Evolutionary conservation across 495 filamentous ascomycete species (phyloP), one percentile per base, ranked within the genome.

Genomic region (Cenococcum geophilum): DNA sequence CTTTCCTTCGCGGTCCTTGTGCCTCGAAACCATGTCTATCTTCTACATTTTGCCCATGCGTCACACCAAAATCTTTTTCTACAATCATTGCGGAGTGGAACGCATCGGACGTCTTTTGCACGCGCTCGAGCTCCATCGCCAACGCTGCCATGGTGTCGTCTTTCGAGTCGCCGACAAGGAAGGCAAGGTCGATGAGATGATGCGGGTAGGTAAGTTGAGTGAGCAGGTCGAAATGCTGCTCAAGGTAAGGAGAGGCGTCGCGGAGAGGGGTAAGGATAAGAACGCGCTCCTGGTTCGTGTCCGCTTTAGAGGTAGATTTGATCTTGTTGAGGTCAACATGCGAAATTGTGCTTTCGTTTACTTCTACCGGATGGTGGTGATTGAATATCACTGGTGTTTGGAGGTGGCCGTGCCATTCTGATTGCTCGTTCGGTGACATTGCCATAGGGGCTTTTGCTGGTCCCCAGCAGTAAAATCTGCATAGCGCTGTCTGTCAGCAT

Each of bases 381-480:
- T 98, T 98, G 81, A 93, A 96, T 64, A 96, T 82, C 60, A 97
- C 89, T 40, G 93, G 93, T 9, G 93, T 97, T 62, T 90, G 84
- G 55, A 91, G 76, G 71, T 96, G 91, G 57, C 84, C 82, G 63
- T 88, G 86, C 93, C 93, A 98, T 60, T 86, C 82, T 50, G 83
- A 83, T 74, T 95, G 87, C 70, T 97, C 93, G 68, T 96, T 95
- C 23, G 86, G 76, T 35, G 85, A 82, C 89, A 98, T 96, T 43
- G 92, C 84, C 86, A 95, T 95, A 51, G 93, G 93, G 12, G 93
- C 80, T 77, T 92, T 96, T 11, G 87, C 81, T 9, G 93, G 92
- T 12, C 93, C 93, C 80, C 88, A 98, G 79, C 93, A 98, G 76
- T 95, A 96, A 74, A 95, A 97, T 74, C 95, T 97, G 72, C 49